These are phyloP conservation scores for Fusarium bulbicola DNA, from an alignment of 2,329 filamentous ascomycete species.

Conservation along the genomic window DNA sequence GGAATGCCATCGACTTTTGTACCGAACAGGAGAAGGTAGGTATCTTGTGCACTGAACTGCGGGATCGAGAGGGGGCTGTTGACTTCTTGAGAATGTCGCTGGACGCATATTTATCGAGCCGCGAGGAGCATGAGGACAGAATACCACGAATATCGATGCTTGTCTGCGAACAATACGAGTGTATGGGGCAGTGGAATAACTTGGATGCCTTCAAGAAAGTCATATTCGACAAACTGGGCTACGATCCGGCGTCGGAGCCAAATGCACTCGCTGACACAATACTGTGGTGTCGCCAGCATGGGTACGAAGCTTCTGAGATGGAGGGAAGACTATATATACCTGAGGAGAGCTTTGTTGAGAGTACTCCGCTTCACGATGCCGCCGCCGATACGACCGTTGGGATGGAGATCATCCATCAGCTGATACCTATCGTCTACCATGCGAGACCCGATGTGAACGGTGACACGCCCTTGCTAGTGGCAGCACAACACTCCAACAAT, in stretches of 20 bases:
- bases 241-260: slow-evolving; percentile 1
- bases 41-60: slow-evolving; percentile 5
- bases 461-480: slow-evolving; percentile 8
- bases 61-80: not conserved
- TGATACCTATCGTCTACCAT: not conserved
- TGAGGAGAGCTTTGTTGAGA: not conserved
- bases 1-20: not conserved
- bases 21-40: slow-evolving; percentile 1
- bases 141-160: slow-evolving; percentile 5
- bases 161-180: slow-evolving; percentile 15
- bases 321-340: not conserved
- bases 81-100: slow-evolving; percentile 2
- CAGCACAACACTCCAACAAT: slow-evolving; percentile 16
- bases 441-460: not conserved
- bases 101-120: not conserved
- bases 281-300: slow-evolving; percentile 5
- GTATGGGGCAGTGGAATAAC: not conserved
- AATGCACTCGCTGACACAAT: not conserved
- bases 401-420: slow-evolving; percentile 2
- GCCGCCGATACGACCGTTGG: not conserved
- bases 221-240: not conserved
- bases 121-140: not conserved
- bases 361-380: slow-evolving; percentile 9
- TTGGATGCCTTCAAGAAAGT: slow-evolving; percentile 13
- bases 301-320: not conserved